phyloP scores from a whole-genome alignment of 2,329 filamentous ascomycete genomes.

The Hysterium pulicare region DNA sequence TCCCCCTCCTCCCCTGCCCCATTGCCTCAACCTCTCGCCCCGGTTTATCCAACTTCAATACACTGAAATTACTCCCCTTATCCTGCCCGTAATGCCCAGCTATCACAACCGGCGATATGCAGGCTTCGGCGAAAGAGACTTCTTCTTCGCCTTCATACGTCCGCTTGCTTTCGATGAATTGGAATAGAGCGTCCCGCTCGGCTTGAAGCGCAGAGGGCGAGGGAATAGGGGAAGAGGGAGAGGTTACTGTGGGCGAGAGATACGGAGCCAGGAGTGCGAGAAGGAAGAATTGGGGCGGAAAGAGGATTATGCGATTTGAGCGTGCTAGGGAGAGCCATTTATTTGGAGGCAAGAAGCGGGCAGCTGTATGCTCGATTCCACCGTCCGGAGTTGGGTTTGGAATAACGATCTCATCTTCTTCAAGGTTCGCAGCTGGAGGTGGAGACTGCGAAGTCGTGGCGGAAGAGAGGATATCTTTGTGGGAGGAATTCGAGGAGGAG shows the following conservation, averaged over 20 bases:
- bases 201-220: constrained; percentile 39
- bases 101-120: constrained; percentile 39
- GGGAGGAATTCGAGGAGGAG: constrained; percentile 12
- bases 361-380: constrained; percentile 67
- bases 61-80: constrained; percentile 47
- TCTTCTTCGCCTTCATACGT: constrained; percentile 24
- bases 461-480: constrained; percentile 24
- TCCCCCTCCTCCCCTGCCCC: constrained; percentile 47
- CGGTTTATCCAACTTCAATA: constrained; percentile 53
- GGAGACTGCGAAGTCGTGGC: constrained; percentile 29
- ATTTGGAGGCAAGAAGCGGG: constrained; percentile 68
- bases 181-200: constrained; percentile 32
- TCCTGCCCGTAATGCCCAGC: constrained; percentile 36
- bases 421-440: constrained; percentile 17
- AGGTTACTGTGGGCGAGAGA: constrained; percentile 39
- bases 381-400: constrained; percentile 71
- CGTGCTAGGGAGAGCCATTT: constrained; percentile 67
- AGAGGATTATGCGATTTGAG: constrained; percentile 71
- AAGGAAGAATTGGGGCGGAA: constrained; percentile 84
- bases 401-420: constrained; percentile 53
- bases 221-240: constrained; percentile 20
- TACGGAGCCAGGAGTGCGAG: constrained; percentile 58
- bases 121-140: constrained; percentile 43
- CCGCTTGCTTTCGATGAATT: constrained; percentile 54
- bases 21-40: constrained; percentile 55